Percentiles rank a stretch among this genome's conserved stretches.
Conservation (phyloP, 2,329 filamentous ascomycete species). For the Aspergillus fructus region DNA sequence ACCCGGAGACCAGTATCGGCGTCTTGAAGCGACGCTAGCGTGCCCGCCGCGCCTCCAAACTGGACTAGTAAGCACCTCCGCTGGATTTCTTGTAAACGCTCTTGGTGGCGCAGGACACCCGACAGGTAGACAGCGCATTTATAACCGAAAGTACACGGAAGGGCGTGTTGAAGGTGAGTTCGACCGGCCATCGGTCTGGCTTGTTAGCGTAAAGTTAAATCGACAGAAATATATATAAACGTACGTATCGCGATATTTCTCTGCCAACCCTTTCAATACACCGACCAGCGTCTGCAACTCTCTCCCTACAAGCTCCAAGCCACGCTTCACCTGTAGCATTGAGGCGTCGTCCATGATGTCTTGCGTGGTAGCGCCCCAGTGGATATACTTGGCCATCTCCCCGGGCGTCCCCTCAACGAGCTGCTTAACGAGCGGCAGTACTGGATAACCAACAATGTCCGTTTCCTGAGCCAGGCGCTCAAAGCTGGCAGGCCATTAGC, state of each 20-base stretch:
- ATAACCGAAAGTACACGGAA: constrained; percentile 54
- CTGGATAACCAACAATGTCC: constrained; percentile 56
- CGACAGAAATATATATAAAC: background rate
- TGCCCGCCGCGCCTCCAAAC: constrained; percentile 58
- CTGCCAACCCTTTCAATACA: background rate
- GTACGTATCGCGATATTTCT: constrained; percentile 5
- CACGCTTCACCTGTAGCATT: constrained; percentile 51
- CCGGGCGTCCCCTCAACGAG: constrained; percentile 37
- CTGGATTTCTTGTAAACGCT: constrained; percentile 50
- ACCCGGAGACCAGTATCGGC: constrained; percentile 51
- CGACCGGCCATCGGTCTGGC: constrained; percentile 53
- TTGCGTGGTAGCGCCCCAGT: constrained; percentile 59
- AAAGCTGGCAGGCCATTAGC: constrained; percentile 16
- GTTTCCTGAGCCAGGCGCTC: constrained; percentile 45
- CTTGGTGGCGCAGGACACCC: constrained; percentile 48
- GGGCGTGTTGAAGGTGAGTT: constrained; percentile 56
- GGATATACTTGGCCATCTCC: constrained; percentile 45
- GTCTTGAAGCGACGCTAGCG: constrained; percentile 53
- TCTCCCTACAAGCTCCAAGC: constrained; percentile 41
- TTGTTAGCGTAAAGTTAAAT: background rate
- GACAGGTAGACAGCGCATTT: constrained; percentile 49
- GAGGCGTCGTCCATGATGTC: constrained; percentile 58
- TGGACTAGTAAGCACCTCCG: constrained; percentile 52
- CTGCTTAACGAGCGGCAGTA: constrained; percentile 52
- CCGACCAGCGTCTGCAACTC: constrained; percentile 19